Base-by-base conservation (phyloP, 2,329 filamentous ascomycete genomes). In the Talaromyces sp. region DNA sequence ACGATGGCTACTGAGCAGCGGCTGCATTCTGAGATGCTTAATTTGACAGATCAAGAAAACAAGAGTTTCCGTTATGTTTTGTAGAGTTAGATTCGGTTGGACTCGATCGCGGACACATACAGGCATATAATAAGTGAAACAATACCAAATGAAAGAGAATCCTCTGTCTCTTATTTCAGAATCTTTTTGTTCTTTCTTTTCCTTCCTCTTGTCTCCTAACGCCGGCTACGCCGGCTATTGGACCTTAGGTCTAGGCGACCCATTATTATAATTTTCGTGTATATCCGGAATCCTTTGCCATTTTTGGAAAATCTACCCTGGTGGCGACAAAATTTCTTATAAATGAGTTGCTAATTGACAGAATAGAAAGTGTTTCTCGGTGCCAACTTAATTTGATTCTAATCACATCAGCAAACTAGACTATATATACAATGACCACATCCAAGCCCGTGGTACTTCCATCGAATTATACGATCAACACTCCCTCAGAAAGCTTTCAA, bases 21-120 rank as follows among this genome's bases (percentile, higher is more conserved):
- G 35, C 51, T 70, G 31, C 65, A 66, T 32, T 64, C 71, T 38
- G 71, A 72, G n/a, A 57, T 73, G 43, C 70, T 71, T 27, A 70
- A 70, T 60, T 72, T 68, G 66, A 75, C 72, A 17, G 72, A 75
- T 48, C 61, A 66, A 31, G 70, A 75, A 60, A 71, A 74, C 14
- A 63, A 68, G 31, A 71, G 67, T 58, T 75, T 75, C 61, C 62
- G 73, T 55, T 75, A 75, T 66, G 63, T 72, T 27, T 48, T 72
- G 19, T 72, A 64, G 35, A 7, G 35, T 8, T 38, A 14, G 35
- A n/a, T 6, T 9, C 17, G 5, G 17, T n/a, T 38, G 35, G 14
- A 9, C 17, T 38, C 8, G 5, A 38, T 38, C 5, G 35, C 35
- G 2, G 35, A 62, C 50, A 59, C 11, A 48, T 48, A 7, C 14